A percentile compares a stretch with the other conserved stretches of the same genome.
phyloP scores from a whole-genome alignment of 75 land plant species.

The Selaginella moellendorffii region DNA sequence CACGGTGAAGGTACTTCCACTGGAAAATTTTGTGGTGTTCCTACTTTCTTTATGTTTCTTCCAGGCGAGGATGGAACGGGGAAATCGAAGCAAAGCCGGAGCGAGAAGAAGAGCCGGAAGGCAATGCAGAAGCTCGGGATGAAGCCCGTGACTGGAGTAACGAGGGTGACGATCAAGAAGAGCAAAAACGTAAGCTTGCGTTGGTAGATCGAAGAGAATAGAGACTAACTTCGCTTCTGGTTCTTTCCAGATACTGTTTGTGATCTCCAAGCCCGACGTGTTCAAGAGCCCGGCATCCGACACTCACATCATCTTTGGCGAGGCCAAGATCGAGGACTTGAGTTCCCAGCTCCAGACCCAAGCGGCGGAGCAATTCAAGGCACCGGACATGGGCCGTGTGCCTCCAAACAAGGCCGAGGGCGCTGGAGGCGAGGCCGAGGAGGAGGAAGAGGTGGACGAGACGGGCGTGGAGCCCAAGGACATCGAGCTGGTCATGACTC shows the following conservation, averaged over 20 bases:
- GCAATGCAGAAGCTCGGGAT: constrained; percentile 90
- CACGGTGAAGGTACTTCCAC: constrained; percentile 35
- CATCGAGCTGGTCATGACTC: constrained; percentile 61
- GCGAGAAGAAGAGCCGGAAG: constrained; percentile 87
- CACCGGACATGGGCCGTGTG: constrained; percentile 37
- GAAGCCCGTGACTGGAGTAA: constrained; percentile 81
- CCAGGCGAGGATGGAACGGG: constrained; percentile 32
- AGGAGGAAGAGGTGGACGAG: constrained; percentile 54
- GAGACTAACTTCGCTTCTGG: background rate
- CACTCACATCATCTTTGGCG: constrained; percentile 56
- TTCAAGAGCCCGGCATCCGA: constrained; percentile 70
- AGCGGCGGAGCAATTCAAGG: constrained; percentile 73
- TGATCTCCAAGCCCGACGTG: constrained; percentile 71
- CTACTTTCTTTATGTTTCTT: background rate
- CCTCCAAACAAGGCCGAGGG: constrained; percentile 30
- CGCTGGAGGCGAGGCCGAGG: constrained; percentile 39
- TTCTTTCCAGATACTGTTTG: constrained; percentile 42
- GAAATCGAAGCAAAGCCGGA: constrained; percentile 77
- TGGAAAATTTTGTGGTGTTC: background rate
- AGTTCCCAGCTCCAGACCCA: constrained; percentile 65
- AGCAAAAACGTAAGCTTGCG: constrained; percentile 55
- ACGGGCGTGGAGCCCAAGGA: constrained; percentile 61
- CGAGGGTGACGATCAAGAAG: constrained; percentile 75
- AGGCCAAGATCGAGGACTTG: constrained; percentile 64
- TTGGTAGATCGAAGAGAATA: background rate